Evolutionary conservation across 2,329 filamentous ascomycete species (phyloP).

Genomic region (Cladosporium sp.): DNA sequence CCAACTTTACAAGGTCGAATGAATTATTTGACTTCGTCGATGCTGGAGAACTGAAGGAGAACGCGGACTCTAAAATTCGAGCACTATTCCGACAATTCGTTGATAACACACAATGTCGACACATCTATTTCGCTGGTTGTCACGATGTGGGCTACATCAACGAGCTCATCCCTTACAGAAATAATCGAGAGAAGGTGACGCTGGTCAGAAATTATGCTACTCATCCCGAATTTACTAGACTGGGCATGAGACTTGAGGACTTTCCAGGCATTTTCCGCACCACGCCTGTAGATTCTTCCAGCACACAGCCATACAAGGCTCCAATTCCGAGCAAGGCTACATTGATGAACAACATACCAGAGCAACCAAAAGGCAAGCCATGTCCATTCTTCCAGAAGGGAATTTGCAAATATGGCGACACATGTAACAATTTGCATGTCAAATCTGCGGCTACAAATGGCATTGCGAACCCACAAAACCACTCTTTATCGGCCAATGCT

Average conservation of each 20-base stretch:
- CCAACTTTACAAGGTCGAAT: constrained; percentile 55
- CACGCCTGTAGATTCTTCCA: constrained; percentile 27
- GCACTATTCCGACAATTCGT: constrained; percentile 49
- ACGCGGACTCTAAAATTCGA: constrained; percentile 58
- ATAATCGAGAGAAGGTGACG: constrained; percentile 48
- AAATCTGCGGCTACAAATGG: constrained; percentile 14
- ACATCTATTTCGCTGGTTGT: constrained; percentile 61
- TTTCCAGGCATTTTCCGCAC: constrained; percentile 51
- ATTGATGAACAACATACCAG: neutral
- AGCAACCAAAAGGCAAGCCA: constrained; percentile 2
- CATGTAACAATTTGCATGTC: constrained; percentile 26
- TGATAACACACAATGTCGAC: constrained; percentile 58
- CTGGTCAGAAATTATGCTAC: constrained; percentile 51
- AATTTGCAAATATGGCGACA: constrained; percentile 28
- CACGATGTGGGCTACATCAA: constrained; percentile 58
- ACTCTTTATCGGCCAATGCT: neutral
- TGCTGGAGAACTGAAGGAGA: constrained; percentile 57
- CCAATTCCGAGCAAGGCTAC: neutral
- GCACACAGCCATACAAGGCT: constrained; percentile 1
- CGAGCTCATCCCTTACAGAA: constrained; percentile 50
- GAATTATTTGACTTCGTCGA: constrained; percentile 60
- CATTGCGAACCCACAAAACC: neutral
- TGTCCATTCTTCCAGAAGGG: constrained; percentile 28
- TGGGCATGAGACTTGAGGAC: constrained; percentile 50
- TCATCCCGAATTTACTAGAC: constrained; percentile 50